These are phyloP conservation scores for Tetraselmis striata DNA, from an alignment of 139 green algal genomes.

Conservation along the genomic window DNA sequence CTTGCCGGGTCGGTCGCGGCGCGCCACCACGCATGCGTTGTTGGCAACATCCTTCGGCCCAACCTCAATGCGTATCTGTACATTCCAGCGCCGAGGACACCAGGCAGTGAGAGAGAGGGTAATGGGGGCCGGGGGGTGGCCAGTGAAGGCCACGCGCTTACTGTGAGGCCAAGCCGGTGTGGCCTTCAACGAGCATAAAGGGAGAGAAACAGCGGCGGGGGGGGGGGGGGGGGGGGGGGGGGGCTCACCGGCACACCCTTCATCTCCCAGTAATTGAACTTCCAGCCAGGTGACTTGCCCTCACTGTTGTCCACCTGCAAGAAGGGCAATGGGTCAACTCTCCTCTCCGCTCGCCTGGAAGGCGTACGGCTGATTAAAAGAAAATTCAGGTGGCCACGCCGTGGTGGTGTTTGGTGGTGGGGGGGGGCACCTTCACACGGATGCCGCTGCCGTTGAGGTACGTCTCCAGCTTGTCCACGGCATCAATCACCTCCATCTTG, in stretches of 20 bases:
- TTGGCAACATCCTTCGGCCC: conserved; percentile 80
- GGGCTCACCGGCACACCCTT: conserved; percentile 53
- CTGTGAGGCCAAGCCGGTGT: too few species aligned
- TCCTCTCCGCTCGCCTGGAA: too few species aligned
- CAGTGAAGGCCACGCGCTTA: too few species aligned
- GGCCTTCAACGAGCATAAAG: too few species aligned
- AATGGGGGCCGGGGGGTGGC: too few species aligned
- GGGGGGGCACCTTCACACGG: conserved; percentile 50
- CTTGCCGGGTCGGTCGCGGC: conserved; percentile 83
- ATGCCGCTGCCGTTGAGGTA: conserved; percentile 61
- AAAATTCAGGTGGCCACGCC: too few species aligned
- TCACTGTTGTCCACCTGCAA: conserved; percentile 65
- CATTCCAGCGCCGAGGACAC: conserved; percentile 29
- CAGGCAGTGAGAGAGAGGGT: not conserved
- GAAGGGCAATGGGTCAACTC: too few species aligned
- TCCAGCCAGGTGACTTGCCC: conserved; percentile 84
- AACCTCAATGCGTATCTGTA: conserved; percentile 83
- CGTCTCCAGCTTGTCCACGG: conserved; percentile 42
- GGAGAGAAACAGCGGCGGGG: too few species aligned
- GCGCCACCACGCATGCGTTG: conserved; percentile 65
- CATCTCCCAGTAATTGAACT: conserved; percentile 97
- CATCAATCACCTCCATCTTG: conserved; percentile 49
- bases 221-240: too few species aligned
- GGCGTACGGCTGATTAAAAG: too few species aligned
- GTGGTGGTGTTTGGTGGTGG: too few species aligned